Evolutionary conservation across 2,329 filamentous ascomycete genomes (phyloP).

Genomic region (Parastagonospora avenae): DNA sequence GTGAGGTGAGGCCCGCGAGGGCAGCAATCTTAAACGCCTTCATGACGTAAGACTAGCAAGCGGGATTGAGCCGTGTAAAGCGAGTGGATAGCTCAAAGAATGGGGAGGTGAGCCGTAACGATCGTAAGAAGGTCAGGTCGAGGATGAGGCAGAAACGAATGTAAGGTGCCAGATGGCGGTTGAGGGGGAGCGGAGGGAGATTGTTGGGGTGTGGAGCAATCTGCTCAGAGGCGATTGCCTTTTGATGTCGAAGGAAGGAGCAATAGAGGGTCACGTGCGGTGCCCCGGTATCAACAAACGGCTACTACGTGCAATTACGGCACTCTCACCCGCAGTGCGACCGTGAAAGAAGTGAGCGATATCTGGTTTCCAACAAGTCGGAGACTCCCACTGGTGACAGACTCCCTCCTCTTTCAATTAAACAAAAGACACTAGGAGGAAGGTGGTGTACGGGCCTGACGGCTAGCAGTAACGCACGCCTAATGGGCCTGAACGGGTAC

Average conservation of each 20-base stretch:
- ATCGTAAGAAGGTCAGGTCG: slow-evolving; percentile 1
- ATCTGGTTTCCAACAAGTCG: neutral
- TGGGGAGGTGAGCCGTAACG: slow-evolving; percentile 7
- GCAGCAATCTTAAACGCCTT: slow-evolving; percentile 22
- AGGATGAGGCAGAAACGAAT: slow-evolving; percentile 7
- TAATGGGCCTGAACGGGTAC: slow-evolving; percentile 25
- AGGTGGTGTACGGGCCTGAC: slow-evolving; percentile 11
- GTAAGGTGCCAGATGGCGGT: slow-evolving; percentile 3
- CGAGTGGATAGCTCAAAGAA: slow-evolving; percentile 3
- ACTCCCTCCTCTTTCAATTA: slow-evolving; percentile 12
- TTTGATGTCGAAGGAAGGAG: slow-evolving; percentile 18
- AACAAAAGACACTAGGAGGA: slow-evolving; percentile 15
- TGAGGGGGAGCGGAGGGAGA: slow-evolving; percentile 2
- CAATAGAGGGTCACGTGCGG: slow-evolving; percentile 12
- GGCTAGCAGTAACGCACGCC: slow-evolving; percentile 25
- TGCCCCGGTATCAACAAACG: slow-evolving; percentile 2
- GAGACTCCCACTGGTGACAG: slow-evolving; percentile 7
- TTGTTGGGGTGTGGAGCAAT: neutral
- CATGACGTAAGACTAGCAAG: slow-evolving; percentile 23
- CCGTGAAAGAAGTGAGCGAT: slow-evolving; percentile 3
- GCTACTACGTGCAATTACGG: slow-evolving; percentile 1
- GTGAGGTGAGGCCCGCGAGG: slow-evolving; percentile 26
- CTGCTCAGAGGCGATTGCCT: slow-evolving; percentile 4
- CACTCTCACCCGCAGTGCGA: slow-evolving; percentile 9
- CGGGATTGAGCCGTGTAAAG: slow-evolving; percentile 1